Base-by-base conservation (phyloP, 108 stramenopile genomes). In the Phaeodactylum tricornutum region DNA sequence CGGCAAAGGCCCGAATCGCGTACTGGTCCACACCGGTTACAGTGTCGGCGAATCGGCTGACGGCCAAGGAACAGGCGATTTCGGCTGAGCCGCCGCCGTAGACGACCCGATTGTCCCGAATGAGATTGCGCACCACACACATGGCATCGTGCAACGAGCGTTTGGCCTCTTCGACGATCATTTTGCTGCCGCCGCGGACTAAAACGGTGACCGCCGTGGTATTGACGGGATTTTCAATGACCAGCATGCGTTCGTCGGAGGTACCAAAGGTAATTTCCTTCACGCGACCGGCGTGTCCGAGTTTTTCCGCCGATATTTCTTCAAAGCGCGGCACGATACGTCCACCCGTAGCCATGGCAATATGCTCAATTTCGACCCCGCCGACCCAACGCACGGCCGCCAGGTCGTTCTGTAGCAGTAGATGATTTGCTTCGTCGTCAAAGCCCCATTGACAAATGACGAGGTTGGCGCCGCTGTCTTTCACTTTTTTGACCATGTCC, bases 91-190 rank as follows among this genome's bases (percentile, higher is more conserved):
- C 99, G 17, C 99, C 99, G 23, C 99, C 99, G 63, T 98, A 98
- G 25, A 99, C 99, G 17, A 99, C 87, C 37, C 96, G 88, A 74
- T 97, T 97, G 74, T 89, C 84, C 37, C 64, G 81, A 66, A 99
- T 94, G 34, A 99, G 76, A 69, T 98, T 98, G 22, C 97, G 87
- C 16, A 97, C 94, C 39, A 99, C 97, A 57, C 99, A 99, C 96
- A 99, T 98, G 70, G 99, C 96, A 74, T 99, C 99, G 64, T 99
- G 99, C 23, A 99, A 78, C n/a, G 96, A 96, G 31, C 99, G 87
- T 60, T 99, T 98, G 37, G 94, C 96, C 77, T 99, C 99, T n/a
- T 99, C 99, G 19, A 99, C 95, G 64, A 98, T 93, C 97, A 98
- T 98, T 69, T 92, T 87, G 59, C 96, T 98, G 25, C 97, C 99